Conservation (phyloP, 163 green algal species). For the Scenedesmus sp. region DNA sequence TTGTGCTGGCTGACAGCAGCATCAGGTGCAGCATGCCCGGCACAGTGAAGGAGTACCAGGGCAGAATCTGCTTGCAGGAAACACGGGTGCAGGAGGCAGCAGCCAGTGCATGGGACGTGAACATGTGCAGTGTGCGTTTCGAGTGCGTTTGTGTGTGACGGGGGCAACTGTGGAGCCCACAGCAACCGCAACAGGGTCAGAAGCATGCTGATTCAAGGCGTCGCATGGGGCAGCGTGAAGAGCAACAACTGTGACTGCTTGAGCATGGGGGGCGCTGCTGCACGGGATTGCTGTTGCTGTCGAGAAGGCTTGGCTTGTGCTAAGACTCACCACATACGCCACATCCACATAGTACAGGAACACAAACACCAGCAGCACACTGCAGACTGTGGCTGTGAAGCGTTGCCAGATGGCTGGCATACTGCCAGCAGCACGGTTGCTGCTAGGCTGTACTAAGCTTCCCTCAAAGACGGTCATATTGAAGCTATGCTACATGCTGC, state of each 20-base stretch:
- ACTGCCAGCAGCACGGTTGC: background rate
- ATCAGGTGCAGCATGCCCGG: conserved; percentile 72
- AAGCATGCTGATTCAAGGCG: too few relatives aligned
- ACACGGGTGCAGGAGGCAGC: background rate
- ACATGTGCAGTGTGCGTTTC: background rate
- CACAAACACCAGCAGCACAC: conserved; percentile 58
- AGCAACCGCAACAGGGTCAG: too few relatives aligned
- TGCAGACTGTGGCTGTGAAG: conserved; percentile 57
- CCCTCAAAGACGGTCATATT: background rate
- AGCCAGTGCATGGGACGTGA: background rate
- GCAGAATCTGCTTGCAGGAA: conserved; percentile 70
- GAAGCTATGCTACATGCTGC: background rate
- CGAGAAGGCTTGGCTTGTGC: background rate
- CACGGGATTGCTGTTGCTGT: background rate
- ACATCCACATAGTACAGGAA: conserved; percentile 71
- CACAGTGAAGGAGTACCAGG: conserved; percentile 76
- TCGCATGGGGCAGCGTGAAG: too few relatives aligned
- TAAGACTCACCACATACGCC: conserved; percentile 63
- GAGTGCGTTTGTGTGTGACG: too few relatives aligned
- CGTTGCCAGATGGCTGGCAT: conserved; percentile 9
- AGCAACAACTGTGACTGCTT: too few relatives aligned
- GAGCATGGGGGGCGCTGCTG: background rate
- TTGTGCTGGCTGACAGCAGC: conserved; percentile 60
- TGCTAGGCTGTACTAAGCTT: background rate
- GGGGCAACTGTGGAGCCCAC: too few relatives aligned